Conservation (phyloP, 805 yeast species). For the Jamesozyma spencerorum region DNA sequence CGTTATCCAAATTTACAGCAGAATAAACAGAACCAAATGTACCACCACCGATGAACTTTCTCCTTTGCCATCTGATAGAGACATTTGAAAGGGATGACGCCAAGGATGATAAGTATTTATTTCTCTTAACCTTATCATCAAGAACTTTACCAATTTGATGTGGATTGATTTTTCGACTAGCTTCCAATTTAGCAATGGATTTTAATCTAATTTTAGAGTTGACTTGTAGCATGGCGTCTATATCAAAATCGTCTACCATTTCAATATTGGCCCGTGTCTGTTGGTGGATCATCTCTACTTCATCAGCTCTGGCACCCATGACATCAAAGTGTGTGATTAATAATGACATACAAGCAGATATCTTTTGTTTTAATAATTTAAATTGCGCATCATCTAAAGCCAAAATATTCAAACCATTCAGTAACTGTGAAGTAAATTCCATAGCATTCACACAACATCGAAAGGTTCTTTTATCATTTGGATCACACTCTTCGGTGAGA, state of each 20-base stretch:
- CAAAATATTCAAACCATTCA: conserved; percentile 80
- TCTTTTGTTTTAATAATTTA: conserved; percentile 60
- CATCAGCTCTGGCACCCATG: conserved; percentile 87
- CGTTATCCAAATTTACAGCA: conserved; percentile 87
- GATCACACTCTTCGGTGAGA: conserved; percentile 88
- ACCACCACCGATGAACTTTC: conserved; percentile 88
- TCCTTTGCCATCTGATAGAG: conserved; percentile 96
- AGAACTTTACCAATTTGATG: conserved; percentile 72
- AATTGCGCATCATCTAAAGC: conserved; percentile 74
- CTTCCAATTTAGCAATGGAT: conserved; percentile 57
- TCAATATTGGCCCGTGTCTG: conserved; percentile 26
- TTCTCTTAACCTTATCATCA: conserved; percentile 79
- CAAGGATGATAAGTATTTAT: conserved; percentile 74
- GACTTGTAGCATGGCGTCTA: conserved; percentile 44
- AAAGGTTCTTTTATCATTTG: conserved; percentile 83
- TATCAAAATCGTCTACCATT: conserved; percentile 40
- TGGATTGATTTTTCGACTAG: conserved; percentile 36
- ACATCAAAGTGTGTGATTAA: conserved; percentile 93
- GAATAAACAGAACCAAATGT: conserved; percentile 91
- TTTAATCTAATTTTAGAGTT: conserved; percentile 61
- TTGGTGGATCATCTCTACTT: conserved; percentile 39
- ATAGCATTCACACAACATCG: conserved; percentile 94
- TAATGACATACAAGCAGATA: conserved; percentile 89
- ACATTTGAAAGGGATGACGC: conserved; percentile 86
- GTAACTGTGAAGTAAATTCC: conserved; percentile 93